phyloP scores from a whole-genome alignment of 306 rosid genomes.

The Gynostemma pentaphyllum region DNA sequence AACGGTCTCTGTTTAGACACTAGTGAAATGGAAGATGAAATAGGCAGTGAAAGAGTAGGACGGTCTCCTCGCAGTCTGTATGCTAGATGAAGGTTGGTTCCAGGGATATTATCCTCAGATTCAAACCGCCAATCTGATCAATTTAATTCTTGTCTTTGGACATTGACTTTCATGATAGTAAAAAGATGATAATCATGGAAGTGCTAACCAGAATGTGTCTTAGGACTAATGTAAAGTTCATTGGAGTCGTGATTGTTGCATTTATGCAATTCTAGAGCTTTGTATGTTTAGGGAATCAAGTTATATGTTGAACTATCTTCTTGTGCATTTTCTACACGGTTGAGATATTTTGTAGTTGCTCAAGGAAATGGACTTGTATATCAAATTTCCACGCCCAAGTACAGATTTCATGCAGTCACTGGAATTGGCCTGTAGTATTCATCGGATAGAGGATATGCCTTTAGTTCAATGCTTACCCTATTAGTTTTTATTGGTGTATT shows the following conservation, averaged over 20 bases:
- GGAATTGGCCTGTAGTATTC: not conserved
- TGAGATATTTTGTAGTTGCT: not conserved
- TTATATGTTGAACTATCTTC: constrained; percentile 25
- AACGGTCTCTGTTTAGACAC: constrained; percentile 67
- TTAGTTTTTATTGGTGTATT: too few relatives aligned
- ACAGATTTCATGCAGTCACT: not conserved
- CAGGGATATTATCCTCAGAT: too few relatives aligned
- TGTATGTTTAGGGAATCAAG: constrained; percentile 34
- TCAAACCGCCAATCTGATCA: not conserved
- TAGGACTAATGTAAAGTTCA: constrained; percentile 40
- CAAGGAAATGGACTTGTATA: not conserved
- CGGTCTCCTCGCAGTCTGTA: constrained; percentile 61
- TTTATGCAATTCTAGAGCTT: constrained; percentile 26
- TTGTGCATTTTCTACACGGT: constrained; percentile 27
- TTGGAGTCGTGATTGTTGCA: constrained; percentile 27
- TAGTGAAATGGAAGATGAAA: constrained; percentile 65
- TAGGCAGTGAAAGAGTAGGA: constrained; percentile 61
- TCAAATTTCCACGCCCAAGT: not conserved
- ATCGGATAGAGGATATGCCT: too few relatives aligned
- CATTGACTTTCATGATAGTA: constrained; percentile 21
- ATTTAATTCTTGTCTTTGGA: constrained; percentile 6
- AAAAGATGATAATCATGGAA: constrained; percentile 19
- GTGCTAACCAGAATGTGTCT: constrained; percentile 33
- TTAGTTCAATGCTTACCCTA: too few relatives aligned
- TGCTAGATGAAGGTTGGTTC: constrained; percentile 35